Evolutionary conservation across 352 stramenopile species (phyloP).

Genomic region (Phytophthora colocasiae): DNA sequence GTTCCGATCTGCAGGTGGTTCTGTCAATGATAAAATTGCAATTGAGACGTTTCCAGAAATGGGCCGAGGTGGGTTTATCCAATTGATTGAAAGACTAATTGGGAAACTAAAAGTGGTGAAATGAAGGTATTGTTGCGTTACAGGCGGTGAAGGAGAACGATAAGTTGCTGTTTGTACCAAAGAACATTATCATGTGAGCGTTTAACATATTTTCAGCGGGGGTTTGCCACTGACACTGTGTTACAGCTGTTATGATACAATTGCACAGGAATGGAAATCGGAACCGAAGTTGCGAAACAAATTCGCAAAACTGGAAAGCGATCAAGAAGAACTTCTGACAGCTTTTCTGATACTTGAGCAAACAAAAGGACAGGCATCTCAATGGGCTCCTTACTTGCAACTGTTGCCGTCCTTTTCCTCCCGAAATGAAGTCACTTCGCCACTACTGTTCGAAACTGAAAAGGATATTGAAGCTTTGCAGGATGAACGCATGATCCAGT

Average conservation of each 20-base stretch:
- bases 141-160: constrained; percentile 39
- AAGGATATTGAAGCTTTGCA: constrained; percentile 46
- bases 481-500: constrained; percentile 51
- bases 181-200: constrained; percentile 51
- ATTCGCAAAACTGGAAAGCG: constrained; percentile 39
- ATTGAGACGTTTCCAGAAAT: constrained; percentile 45
- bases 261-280: constrained; percentile 28
- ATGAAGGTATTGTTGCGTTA: constrained; percentile 38
- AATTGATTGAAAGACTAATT: not conserved
- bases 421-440: constrained; percentile 29
- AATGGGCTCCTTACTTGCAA: constrained; percentile 63
- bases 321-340: constrained; percentile 64
- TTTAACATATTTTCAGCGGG: too few species aligned
- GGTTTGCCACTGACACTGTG: constrained; percentile 2
- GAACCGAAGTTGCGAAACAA: constrained; percentile 37
- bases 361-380: constrained; percentile 43
- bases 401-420: constrained; percentile 43
- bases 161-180: constrained; percentile 51
- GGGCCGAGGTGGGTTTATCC: constrained; percentile 36
- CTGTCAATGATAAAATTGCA: constrained; percentile 27
- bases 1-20: constrained; percentile 46
- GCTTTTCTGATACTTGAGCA: constrained; percentile 71
- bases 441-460: constrained; percentile 48
- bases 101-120: not conserved
- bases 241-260: constrained; percentile 51